Base-by-base conservation (phyloP, 208 protist genomes). In the Leishmania arabica region DNA sequence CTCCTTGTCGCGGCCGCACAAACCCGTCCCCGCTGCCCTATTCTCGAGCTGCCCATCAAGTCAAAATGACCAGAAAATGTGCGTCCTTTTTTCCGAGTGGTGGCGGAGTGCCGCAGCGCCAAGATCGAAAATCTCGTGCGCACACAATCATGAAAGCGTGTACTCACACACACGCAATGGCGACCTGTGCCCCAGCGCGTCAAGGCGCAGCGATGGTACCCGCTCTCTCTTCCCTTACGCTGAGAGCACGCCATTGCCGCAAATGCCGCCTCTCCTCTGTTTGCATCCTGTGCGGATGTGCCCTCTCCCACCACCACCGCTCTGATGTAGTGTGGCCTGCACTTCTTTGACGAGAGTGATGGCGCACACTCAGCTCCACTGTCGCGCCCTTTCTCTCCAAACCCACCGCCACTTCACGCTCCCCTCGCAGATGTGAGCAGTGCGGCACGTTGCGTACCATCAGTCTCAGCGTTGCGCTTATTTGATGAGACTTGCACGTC, bases 81-180 rank as follows among this genome's bases (percentile, higher is more conserved):
- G 19, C 69, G 27, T 62, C 21, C 21, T 45, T 45, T 21, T 34
- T 47, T 27, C 7, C 21, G 53, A 64, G 37, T n/a, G 54, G 24
- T 66, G 19, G 5, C 19, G 31, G 17, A 77, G 70, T 47, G 79
- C 31, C 24, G 34, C 62, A 40, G 19, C 21, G 66, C 40, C 66
- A 71, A 47, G 4, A 24, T 45, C 21, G 40, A 71, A 78, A n/a
- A 17, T 24, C 7, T 68, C 31, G 62, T 40, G 62, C 62, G 31
- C 56, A 27, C 27, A 83, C n/a, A 34, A 88, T 85, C 77, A 72
- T 78, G 40, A 85, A 86, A 75, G 83, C 78, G 60, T 21, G 78
- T 31, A 86, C 79, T 40, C 78, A 80, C 53, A 82, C 84, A 54
- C 34, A 81, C 21, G 65, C 85, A 40, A 82, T 86, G 5, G 78